These are phyloP conservation scores for Collybia sordida DNA, from an alignment of 768 basidiomycete genomes.

Conservation along the genomic window DNA sequence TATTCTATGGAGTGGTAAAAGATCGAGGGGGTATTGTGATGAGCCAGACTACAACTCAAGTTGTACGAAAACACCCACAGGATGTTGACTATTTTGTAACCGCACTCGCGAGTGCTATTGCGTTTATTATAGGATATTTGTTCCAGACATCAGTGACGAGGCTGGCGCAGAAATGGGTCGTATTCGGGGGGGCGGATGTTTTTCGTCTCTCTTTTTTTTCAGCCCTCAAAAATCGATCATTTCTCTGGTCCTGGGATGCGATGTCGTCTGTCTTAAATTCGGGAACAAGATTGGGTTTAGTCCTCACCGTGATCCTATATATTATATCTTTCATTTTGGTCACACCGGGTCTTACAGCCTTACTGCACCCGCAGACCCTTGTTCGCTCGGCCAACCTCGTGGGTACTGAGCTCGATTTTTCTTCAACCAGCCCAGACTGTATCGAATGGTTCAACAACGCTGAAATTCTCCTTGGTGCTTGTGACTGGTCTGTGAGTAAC, in stretches of 20 bases:
- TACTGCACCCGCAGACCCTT: constrained; percentile 8
- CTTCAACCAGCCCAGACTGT: constrained; percentile 14
- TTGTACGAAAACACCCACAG: neutral
- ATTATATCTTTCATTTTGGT: neutral
- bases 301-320: neutral
- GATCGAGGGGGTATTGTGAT: constrained; percentile 6
- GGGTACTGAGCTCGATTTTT: constrained; percentile 18
- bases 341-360: neutral
- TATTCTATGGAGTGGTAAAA: constrained; percentile 17
- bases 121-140: neutral
- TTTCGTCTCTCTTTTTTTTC: neutral
- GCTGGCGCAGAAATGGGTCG: neutral
- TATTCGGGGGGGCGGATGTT: neutral
- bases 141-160: neutral
- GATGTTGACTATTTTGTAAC: neutral
- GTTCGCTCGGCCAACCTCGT: constrained; percentile 3
- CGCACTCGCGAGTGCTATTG: neutral
- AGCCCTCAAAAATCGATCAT: neutral
- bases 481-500: neutral
- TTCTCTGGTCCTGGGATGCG: too few relatives aligned
- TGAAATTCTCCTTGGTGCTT: neutral
- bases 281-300: neutral
- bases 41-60: neutral
- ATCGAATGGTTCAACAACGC: constrained; percentile 10
- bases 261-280: neutral